Evolutionary conservation across 208 protist genomes (phyloP), one percentile per base, ranked within the genome.

Genomic region (Phytomonas sp.): DNA sequence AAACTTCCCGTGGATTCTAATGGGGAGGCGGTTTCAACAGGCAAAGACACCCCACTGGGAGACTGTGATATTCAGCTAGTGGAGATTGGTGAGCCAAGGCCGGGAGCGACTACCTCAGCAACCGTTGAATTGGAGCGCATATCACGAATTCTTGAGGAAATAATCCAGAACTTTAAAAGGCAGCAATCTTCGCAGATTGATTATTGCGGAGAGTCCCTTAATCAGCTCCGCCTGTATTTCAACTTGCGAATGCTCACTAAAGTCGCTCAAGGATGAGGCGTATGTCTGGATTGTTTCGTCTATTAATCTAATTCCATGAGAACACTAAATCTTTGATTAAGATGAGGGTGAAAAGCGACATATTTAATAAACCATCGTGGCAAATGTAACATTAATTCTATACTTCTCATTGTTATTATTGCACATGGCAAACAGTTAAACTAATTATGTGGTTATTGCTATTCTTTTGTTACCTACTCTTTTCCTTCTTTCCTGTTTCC

Each of bases 31-130:
- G 45, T 26, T 66, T 60, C 67, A 56, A 56, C 19, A 26, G 19
- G 5, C 23, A 56, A 56, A 26, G 45, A 19, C 26, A 56, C 10
- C 2, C 45, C 59, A 4, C 26, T 83, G 34, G 63, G 67, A 29
- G 67, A 66, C 45, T 59, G 42, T 34, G 63, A 76, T 65, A 32
- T 78, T 61, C 85, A 91, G 74, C 60, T 76, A 71, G 81, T 78
- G 12, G 79, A 79, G 34, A 84, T 89, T n/a, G 86, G 86, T 14
- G 56, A 62, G 34, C 85, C 85, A 26, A 73, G 74, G 11, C 64
- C 70, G 5, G 69, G 77, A 4, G 76, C 78, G 19, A 91, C 88
- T 2, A 94, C 88, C n/a, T 88, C 86, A 5, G 85, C 88, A 0
- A 77, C 75, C 19, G 33, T 91, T 8, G 85, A 91, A 52, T 31